Evolutionary conservation across 177 flowering plant species (phyloP), one percentile per base, ranked within the genome.

Genomic region (Tripterygium wilfordii): DNA sequence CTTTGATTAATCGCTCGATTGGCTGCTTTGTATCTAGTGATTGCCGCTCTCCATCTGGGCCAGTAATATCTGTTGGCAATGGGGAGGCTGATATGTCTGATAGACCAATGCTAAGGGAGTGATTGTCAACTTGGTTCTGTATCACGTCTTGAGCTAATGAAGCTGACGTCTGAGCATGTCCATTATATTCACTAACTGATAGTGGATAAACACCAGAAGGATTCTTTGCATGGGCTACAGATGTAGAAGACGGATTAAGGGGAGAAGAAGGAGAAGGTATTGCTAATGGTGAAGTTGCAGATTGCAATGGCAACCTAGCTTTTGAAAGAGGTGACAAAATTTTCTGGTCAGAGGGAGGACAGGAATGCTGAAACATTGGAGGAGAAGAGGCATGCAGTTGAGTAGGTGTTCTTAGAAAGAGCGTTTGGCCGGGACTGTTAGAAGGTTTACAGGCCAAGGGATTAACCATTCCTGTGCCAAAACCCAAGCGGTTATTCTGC

Each of bases 71-170:
- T 8, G 75, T 79, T 3, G 73, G 75, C 49, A 79, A 64, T 20
- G 85, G 83, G 10, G 89, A 79, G 22, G 83, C 79, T 13, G 89
- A 77, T 58, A 77, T 75, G 46, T 81, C 85, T 46, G 89, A 77
- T 30, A 81, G 72, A 16, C 75, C 78, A 57, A 77, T 77, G n/a
- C 78, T 74, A 63, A 72, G 77, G 28, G 85, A 72, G 28, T 32
- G 71, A 61, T 45, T 48, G 31, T 12, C 41, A 43, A 9, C 4
- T 15, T 44, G 70, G 42, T 63, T 45, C 42, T 32, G 62, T 16
- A 36, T 74, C 79, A 19, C 58, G 66, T 4, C 30, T 27, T n/a
- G 66, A 64, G 22, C 60, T 70, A 32, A 55, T 38, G 53, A 62
- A 69, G 61, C 67, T 80, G 27, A 77, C 58, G 63, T 66, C 76